These are phyloP conservation scores for Hypoxylon sp. DNA, from an alignment of 2,329 filamentous ascomycete species.

Conservation along the genomic window DNA sequence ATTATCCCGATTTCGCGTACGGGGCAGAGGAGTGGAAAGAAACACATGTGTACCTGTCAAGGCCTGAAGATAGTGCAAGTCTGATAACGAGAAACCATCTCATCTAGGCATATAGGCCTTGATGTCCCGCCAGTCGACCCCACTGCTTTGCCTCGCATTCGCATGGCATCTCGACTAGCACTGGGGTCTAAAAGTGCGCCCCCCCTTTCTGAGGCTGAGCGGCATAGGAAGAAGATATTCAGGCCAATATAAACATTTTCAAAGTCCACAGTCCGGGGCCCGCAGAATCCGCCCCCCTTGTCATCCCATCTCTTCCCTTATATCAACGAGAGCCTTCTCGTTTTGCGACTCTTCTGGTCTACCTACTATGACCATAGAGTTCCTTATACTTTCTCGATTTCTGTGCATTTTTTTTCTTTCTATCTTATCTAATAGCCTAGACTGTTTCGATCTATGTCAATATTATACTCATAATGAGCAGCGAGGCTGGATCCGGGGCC, in stretches of 20 bases:
- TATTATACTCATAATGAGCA: constrained; percentile 29
- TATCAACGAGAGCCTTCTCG: neutral
- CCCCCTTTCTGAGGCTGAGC: constrained; percentile 7
- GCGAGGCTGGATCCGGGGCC: constrained; percentile 11
- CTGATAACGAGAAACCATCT: constrained; percentile 26
- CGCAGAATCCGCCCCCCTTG: constrained; percentile 1
- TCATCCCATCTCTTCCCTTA: neutral
- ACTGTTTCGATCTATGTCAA: neutral
- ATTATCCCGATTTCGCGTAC: neutral
- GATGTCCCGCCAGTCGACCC: constrained; percentile 15
- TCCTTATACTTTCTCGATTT: neutral
- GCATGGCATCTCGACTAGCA: neutral
- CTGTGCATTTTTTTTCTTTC: neutral
- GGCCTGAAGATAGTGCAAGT: constrained; percentile 1
- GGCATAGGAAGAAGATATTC: constrained; percentile 11
- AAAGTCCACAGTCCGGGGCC: neutral
- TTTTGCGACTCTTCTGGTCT: neutral
- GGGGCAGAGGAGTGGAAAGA: neutral
- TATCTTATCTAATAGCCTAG: neutral
- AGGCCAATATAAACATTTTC: constrained; percentile 18
- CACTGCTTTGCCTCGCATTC: constrained; percentile 27
- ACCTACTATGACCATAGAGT: neutral
- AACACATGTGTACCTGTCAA: neutral
- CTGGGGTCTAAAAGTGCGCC: neutral
- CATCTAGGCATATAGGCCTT: constrained; percentile 14